Base-by-base conservation (phyloP, 306 rosid genomes). In the Echinosophora koreensis region DNA sequence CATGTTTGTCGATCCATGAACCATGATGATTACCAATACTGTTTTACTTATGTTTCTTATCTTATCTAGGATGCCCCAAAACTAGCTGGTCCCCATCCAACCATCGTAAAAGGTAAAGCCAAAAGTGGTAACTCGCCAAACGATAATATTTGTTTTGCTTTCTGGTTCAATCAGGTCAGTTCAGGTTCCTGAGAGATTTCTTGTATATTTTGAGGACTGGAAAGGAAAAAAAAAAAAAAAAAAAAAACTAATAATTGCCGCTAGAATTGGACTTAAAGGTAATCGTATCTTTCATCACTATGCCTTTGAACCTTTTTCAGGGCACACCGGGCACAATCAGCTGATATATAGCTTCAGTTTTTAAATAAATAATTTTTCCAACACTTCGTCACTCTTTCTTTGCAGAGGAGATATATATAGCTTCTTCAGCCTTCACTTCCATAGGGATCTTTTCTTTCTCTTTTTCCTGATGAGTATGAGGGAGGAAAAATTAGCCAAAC, bases 231-330 rank as follows among this genome's bases (percentile, higher is more conserved):
- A 67, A 67, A 9, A 68, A n/a, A n/a, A n/a, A n/a, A n/a, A n/a
- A n/a, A n/a, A n/a, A n/a, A 22, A 22, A 22, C 22, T 22, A 22
- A 22, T 22, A 22, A 22, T 77, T 57, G 69, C 16, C 32, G 65
- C 55, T 66, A 56, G 67, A 64, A 77, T 66, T 47, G 38, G 74
- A 41, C 58, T 55, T 54, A 66, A 77, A 77, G 60, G 60, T 44
- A 13, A 56, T 57, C 52, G 7, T 28, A 56, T 77, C 11, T 38
- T 66, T 56, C 60, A 77, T 68, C 81, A 66, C 67, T 68, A 66
- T 28, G 39, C 67, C 74, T 77, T 77, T 77, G 74, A 66, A 47
- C 74, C 57, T 52, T 42, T 76, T 66, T 54, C 35, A 12, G 66
- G 56, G 28, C 34, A 66, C 72, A 54, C 6, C 52, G 12, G 15